phyloP scores from a whole-genome alignment of 768 basidiomycete genomes.

The Kockovaella imperatae region DNA sequence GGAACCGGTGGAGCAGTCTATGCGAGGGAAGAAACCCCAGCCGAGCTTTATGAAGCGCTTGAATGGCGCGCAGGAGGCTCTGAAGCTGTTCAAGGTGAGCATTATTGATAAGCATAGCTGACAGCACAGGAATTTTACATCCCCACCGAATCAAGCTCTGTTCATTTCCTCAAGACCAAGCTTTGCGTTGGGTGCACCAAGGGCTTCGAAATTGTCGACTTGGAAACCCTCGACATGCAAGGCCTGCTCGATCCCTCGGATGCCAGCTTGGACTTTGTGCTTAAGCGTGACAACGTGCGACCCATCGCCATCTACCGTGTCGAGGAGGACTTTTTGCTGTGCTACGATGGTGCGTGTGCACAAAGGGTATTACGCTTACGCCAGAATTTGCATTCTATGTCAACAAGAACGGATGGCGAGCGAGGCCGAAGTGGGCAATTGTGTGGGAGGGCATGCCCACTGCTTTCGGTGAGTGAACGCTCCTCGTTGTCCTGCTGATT shows the following conservation, averaged over 20 bases:
- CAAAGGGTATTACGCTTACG: constrained; percentile 2
- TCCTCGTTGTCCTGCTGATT: background rate
- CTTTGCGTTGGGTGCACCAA: constrained; percentile 94
- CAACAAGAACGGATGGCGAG: constrained; percentile 88
- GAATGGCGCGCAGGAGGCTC: constrained; percentile 88
- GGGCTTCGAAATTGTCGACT: constrained; percentile 97
- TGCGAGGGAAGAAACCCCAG: constrained; percentile 46
- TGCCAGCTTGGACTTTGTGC: constrained; percentile 82
- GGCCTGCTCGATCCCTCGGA: constrained; percentile 89
- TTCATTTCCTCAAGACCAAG: constrained; percentile 94
- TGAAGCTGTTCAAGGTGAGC: constrained; percentile 77
- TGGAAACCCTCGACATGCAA: constrained; percentile 94
- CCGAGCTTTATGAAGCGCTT: constrained; percentile 79
- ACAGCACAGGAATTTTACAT: constrained; percentile 86
- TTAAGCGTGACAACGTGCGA: constrained; percentile 74
- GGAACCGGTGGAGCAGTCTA: constrained; percentile 89
- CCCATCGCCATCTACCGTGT: constrained; percentile 97
- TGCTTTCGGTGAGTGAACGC: constrained; percentile 70
- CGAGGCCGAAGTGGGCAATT: constrained; percentile 85
- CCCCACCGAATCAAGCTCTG: constrained; percentile 89
- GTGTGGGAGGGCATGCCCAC: constrained; percentile 94
- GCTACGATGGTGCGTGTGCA: constrained; percentile 76
- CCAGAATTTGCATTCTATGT: constrained; percentile 98
- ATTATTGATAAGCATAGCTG: constrained; percentile 10
- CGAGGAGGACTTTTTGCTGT: constrained; percentile 90